These are phyloP conservation scores for Trypanosoma avium DNA, from an alignment of 208 protist genomes.

Conservation along the genomic window DNA sequence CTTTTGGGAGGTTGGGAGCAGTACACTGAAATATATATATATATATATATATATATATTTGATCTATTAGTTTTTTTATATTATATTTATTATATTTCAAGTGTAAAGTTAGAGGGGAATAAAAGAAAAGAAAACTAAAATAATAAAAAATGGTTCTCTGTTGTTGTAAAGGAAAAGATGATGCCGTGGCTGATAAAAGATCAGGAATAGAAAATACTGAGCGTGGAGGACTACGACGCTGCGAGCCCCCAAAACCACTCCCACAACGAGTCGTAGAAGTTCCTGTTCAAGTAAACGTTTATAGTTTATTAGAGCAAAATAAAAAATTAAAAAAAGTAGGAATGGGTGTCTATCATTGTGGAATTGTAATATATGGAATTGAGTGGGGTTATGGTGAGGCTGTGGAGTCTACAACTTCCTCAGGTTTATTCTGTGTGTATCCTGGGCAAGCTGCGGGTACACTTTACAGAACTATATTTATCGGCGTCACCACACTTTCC, in stretches of 20 bases:
- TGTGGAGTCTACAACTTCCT: conserved; percentile 52
- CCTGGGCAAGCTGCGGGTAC: conserved; percentile 68
- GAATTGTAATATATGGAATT: conserved; percentile 89
- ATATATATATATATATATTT: conserved; percentile 4
- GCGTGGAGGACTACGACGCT: conserved; percentile 37
- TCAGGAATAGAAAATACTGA: conserved; percentile 24
- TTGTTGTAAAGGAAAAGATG: conserved; percentile 39
- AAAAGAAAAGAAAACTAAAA: neutral
- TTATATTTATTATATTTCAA: conserved; percentile 14
- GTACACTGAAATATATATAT: neutral
- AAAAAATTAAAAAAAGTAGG: conserved; percentile 65
- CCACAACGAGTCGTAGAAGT: conserved; percentile 31
- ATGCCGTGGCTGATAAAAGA: conserved; percentile 34
- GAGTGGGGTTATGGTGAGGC: conserved; percentile 91
- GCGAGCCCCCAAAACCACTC: conserved; percentile 37
- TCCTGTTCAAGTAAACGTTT: conserved; percentile 81
- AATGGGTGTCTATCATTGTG: conserved; percentile 87
- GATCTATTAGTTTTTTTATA: conserved; percentile 2
- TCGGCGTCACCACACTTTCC: conserved; percentile 77
- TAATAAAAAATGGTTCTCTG: conserved; percentile 31
- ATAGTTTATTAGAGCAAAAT: conserved; percentile 74
- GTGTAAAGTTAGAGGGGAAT: no score
- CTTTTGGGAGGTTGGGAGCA: no score
- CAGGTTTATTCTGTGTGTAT: conserved; percentile 79
- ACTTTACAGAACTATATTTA: conserved; percentile 60